These are phyloP conservation scores for Lonicera japonica DNA, from an alignment of 129 eudicot species.

Conservation along the genomic window DNA sequence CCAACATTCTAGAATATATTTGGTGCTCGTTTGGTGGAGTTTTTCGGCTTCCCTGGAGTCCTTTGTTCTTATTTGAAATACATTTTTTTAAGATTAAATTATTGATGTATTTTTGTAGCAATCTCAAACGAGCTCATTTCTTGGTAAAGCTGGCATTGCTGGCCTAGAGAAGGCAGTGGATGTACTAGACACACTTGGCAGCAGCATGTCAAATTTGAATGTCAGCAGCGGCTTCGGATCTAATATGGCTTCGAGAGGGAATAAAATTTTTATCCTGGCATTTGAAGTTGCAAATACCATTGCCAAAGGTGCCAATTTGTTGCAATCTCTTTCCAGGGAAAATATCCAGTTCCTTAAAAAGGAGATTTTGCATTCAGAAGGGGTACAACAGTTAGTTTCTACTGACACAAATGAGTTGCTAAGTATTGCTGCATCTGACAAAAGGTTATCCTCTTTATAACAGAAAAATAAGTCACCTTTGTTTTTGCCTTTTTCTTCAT, in stretches of 20 bases:
- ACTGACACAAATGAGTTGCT: constrained; percentile 79
- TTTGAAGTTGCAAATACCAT: constrained; percentile 98
- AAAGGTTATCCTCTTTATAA: constrained; percentile 45
- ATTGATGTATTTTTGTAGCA: constrained; percentile 2
- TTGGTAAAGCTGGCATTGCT: constrained; percentile 67
- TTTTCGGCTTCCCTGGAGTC: no score
- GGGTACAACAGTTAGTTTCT: constrained; percentile 76
- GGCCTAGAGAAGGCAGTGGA: constrained; percentile 66
- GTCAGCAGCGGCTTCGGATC: constrained; percentile 65
- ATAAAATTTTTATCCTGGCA: constrained; percentile 64
- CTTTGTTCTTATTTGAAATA: no score
- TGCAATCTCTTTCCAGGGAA: constrained; percentile 83
- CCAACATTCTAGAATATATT: no score
- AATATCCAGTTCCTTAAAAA: constrained; percentile 52
- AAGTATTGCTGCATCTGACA: constrained; percentile 82
- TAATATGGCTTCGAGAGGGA: constrained; percentile 65
- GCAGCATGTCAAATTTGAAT: constrained; percentile 80
- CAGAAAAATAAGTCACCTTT: background rate
- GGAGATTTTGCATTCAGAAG: constrained; percentile 73
- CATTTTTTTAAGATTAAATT: no score
- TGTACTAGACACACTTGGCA: constrained; percentile 72
- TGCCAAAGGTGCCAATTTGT: constrained; percentile 67
- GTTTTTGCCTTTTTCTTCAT: background rate
- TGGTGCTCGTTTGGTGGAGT: no score
- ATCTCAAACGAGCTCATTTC: constrained; percentile 50